Evolutionary conservation across 2,329 filamentous ascomycete genomes (phyloP).

Genomic region (Stromatinia cepivora): DNA sequence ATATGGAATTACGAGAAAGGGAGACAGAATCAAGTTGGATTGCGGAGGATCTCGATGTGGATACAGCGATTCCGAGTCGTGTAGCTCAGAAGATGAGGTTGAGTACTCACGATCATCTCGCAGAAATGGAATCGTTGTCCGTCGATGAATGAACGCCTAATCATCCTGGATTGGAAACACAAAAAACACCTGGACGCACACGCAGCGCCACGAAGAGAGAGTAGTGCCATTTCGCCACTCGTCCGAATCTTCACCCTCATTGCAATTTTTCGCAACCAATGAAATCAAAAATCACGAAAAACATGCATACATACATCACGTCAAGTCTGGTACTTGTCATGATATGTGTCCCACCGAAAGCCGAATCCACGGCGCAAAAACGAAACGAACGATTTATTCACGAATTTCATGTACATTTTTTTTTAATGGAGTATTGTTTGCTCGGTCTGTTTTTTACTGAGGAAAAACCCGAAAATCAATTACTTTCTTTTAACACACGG

Average conservation of each 20-base stretch:
- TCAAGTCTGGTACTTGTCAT: conserved; percentile 33
- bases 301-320: conserved; percentile 29
- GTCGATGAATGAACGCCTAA: conserved; percentile 35
- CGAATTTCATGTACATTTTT: conserved; percentile 16
- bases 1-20: conserved; percentile 92
- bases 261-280: conserved; percentile 23
- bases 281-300: background rate
- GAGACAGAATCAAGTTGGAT: conserved; percentile 93
- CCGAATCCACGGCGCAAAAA: conserved; percentile 38
- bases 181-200: conserved; percentile 22
- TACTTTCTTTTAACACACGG: background rate
- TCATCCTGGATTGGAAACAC: conserved; percentile 21
- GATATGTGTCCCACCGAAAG: conserved; percentile 33
- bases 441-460: background rate
- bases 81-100: conserved; percentile 64
- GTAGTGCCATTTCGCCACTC: conserved; percentile 5
- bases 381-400: conserved; percentile 7
- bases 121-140: conserved; percentile 64
- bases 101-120: conserved; percentile 58
- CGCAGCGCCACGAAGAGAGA: conserved; percentile 9
- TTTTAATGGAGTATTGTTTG: background rate
- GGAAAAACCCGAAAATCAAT: background rate
- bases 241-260: conserved; percentile 25
- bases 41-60: conserved; percentile 88
- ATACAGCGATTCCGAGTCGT: conserved; percentile 69